Evolutionary conservation across 352 stramenopile genomes (phyloP), one percentile per base, ranked within the genome.

Genomic region (Globisporangium spiculum): DNA sequence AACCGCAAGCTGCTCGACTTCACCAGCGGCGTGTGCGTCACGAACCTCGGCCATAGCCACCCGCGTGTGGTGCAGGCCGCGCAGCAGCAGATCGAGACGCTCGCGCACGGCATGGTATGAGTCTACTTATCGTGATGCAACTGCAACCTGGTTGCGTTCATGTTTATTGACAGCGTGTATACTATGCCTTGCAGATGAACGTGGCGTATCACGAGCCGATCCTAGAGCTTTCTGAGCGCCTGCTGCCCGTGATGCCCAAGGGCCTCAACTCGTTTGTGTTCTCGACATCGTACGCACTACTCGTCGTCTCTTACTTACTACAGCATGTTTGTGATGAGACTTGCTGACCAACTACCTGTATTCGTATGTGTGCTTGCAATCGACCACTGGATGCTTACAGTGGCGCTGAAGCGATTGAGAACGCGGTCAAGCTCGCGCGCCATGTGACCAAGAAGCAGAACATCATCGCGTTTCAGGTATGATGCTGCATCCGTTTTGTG

Each of bases 1-100:
- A 83, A 89, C 60, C 79, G 88, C 71, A 97, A 94, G 77, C 72
- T 94, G 48, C 76, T 97, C 56, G 93, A 98, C 77, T 98, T 98
- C 70, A 97, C 91, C n/a, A 96, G 85, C 63, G 94, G 93, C 64
- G 98, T 98, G 70, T 93, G 89, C 68, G 93, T 98, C 24, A 91
- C 88, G 2, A 97, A 90, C 67, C 88, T 96, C 36, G 94, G 93
- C 56, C 93, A 98, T 76, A 97, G 86, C 69, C 94, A 98, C 76
- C 91, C 94, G 30, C 88, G 85, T 63, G 89, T 98, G n/a, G 83
- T 97, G 24, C 76, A 86, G 20, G 94, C 94, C 9, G 82, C 96
- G 58, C 91, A 98, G 75, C 83, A 96, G 67, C 93, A 98, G 75
- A 84, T 86, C 6, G 89, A 80, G 8, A 91, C 79, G 36, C 81